Conservation (phyloP, 768 basidiomycete species). For the Rhizopogon salebrosus region DNA sequence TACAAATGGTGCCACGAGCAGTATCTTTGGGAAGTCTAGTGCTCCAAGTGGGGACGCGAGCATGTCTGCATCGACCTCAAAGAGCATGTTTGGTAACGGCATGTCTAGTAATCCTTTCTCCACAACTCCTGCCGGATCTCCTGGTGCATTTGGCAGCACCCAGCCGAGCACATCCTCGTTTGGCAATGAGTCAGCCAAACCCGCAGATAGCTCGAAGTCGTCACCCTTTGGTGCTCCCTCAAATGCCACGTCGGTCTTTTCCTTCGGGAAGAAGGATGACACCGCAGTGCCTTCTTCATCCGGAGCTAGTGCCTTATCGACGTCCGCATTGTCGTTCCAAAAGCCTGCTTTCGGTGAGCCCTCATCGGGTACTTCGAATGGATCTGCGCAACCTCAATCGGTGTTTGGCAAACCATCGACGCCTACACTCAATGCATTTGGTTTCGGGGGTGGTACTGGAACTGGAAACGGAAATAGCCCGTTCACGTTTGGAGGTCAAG, state of each 20-base stretch:
- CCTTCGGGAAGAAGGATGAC: background rate
- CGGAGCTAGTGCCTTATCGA: conserved; percentile 3
- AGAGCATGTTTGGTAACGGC: conserved; percentile 9
- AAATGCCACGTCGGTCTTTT: conserved; percentile 4
- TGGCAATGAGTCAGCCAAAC: conserved; percentile 13
- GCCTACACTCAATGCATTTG: conserved; percentile 25
- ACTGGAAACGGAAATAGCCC: conserved; percentile 2
- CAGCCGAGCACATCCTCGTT: conserved; percentile 15
- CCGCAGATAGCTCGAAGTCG: conserved; percentile 11
- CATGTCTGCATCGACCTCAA: conserved; percentile 18
- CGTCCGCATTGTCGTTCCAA: conserved; percentile 4
- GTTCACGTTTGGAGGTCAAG: conserved; percentile 10
- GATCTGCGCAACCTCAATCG: conserved; percentile 10
- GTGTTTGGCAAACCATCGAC: conserved; percentile 22
- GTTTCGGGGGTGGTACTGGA: conserved; percentile 25
- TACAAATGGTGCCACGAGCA: conserved; percentile 11
- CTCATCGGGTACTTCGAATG: conserved; percentile 1
- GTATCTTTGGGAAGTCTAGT: conserved; percentile 11
- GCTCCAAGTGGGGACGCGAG: conserved; percentile 12
- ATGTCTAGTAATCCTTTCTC: conserved; percentile 12
- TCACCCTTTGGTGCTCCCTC: conserved; percentile 11
- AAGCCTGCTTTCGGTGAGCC: background rate
- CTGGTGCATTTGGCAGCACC: conserved; percentile 7
- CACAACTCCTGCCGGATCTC: conserved; percentile 12
- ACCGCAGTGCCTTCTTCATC: background rate